Percentiles rank a stretch among this genome's conserved stretches.
phyloP scores from a whole-genome alignment of 1,139 yeast species.

The Yamadazyma blattariae region DNA sequence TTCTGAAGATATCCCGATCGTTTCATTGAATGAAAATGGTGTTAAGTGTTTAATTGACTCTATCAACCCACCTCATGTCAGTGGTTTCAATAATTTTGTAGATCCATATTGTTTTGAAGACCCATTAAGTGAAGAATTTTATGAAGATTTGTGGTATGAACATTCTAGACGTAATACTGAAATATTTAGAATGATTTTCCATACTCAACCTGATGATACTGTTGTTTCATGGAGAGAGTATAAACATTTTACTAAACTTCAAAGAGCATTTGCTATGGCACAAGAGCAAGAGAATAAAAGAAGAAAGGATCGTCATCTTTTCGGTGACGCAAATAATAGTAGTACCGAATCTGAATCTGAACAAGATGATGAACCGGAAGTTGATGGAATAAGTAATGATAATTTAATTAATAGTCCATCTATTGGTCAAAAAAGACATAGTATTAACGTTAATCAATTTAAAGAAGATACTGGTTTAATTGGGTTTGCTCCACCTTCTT shows the following conservation, averaged over 20 bases:
- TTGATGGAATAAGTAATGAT: neutral
- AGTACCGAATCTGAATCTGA: conserved; percentile 13
- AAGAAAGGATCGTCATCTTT: conserved; percentile 20
- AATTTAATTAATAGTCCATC: too few species aligned
- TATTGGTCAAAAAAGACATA: conserved; percentile 1
- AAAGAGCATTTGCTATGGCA: conserved; percentile 52
- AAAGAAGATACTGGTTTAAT: conserved; percentile 35
- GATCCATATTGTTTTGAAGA: conserved; percentile 90
- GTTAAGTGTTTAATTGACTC: conserved; percentile 42
- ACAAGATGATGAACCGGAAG: conserved; percentile 2
- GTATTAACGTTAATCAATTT: conserved; percentile 21
- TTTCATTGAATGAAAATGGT: conserved; percentile 45
- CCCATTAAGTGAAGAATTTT: conserved; percentile 75
- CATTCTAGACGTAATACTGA: conserved; percentile 83
- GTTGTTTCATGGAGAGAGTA: conserved; percentile 90
- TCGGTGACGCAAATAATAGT: conserved; percentile 9
- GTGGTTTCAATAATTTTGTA: conserved; percentile 47
- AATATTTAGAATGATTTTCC: conserved; percentile 80
- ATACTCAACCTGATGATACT: conserved; percentile 89
- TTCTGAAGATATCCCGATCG: conserved; percentile 42
- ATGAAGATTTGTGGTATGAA: conserved; percentile 84
- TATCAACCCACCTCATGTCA: conserved; percentile 29
- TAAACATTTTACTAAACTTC: conserved; percentile 61
- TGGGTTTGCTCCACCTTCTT: conserved; percentile 36
- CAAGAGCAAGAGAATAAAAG: conserved; percentile 41